Conservation (phyloP, 257 asterid species). For the Buddleja alternifolia region DNA sequence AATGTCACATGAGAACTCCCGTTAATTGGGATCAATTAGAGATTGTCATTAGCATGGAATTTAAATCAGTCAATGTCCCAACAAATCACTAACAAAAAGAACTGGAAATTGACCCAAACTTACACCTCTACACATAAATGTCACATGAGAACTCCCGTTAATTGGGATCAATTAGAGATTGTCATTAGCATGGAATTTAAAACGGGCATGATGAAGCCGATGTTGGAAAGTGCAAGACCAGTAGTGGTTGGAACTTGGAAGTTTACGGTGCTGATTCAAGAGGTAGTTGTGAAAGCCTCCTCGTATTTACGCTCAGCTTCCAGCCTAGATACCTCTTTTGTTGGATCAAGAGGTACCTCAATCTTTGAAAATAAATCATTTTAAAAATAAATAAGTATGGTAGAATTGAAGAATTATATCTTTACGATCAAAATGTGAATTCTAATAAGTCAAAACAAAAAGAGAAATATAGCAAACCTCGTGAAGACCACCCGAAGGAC, state of each 20-base stretch:
- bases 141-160: not conserved
- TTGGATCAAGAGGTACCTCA: constrained; percentile 93
- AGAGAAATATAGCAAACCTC: constrained; percentile 58
- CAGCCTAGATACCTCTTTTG: constrained; percentile 84
- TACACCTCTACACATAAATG: not conserved
- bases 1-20: not conserved
- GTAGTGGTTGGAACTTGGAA: constrained; percentile 57
- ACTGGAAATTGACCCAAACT: not conserved
- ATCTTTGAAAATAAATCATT: constrained; percentile 44
- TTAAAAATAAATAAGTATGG: constrained; percentile 28
- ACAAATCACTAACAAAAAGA: constrained; percentile 21
- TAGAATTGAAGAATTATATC: not conserved
- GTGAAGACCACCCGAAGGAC: constrained; percentile 76
- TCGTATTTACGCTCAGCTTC: constrained; percentile 80
- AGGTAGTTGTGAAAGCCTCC: constrained; percentile 89
- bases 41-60: no score
- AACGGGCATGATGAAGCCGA: constrained; percentile 83
- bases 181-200: constrained; percentile 87
- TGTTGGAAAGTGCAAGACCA: constrained; percentile 54
- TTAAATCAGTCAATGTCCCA: no score
- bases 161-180: constrained; percentile 55
- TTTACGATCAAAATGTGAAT: not conserved
- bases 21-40: no score
- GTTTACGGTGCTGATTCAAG: constrained; percentile 70
- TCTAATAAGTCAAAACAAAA: constrained; percentile 1